Evolutionary conservation across 2,329 filamentous ascomycete genomes (phyloP).

Genomic region (Fusarium fujikuroi): DNA sequence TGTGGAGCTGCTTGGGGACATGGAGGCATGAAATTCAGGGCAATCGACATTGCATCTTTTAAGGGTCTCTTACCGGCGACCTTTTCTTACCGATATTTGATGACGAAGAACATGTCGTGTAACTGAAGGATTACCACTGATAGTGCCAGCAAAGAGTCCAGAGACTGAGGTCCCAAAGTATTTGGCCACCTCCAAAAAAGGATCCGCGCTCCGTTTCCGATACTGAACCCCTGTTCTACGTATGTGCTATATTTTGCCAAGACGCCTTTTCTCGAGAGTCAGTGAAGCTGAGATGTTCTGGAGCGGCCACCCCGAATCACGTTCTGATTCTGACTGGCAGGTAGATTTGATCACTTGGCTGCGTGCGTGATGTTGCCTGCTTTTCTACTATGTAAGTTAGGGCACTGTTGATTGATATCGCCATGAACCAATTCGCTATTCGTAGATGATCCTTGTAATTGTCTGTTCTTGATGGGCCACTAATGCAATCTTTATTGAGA

Average conservation of each 20-base stretch:
- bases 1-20: neutral
- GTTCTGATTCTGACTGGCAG: conserved; percentile 7
- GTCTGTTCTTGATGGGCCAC: conserved; percentile 8
- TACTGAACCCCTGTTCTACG: conserved; percentile 14
- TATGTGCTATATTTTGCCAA: conserved; percentile 5
- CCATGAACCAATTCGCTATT: conserved; percentile 12
- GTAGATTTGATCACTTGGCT: conserved; percentile 31
- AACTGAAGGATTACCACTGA: neutral
- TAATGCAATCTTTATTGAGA: neutral
- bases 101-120: neutral
- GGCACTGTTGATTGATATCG: conserved; percentile 10
- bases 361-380: conserved; percentile 23
- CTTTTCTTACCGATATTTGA: neutral
- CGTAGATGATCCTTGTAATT: conserved; percentile 8
- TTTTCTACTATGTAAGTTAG: neutral
- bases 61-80: neutral
- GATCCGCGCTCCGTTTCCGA: neutral
- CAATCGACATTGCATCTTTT: neutral
- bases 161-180: neutral
- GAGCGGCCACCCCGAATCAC: conserved; percentile 32
- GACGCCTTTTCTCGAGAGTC: conserved; percentile 4
- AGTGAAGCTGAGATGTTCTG: conserved; percentile 3
- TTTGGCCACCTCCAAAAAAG: conserved; percentile 14
- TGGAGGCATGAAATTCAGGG: neutral
- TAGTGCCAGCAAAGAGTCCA: neutral